Evolutionary conservation across 2,329 filamentous ascomycete genomes (phyloP).

Genomic region (Ramichloridium luteum): DNA sequence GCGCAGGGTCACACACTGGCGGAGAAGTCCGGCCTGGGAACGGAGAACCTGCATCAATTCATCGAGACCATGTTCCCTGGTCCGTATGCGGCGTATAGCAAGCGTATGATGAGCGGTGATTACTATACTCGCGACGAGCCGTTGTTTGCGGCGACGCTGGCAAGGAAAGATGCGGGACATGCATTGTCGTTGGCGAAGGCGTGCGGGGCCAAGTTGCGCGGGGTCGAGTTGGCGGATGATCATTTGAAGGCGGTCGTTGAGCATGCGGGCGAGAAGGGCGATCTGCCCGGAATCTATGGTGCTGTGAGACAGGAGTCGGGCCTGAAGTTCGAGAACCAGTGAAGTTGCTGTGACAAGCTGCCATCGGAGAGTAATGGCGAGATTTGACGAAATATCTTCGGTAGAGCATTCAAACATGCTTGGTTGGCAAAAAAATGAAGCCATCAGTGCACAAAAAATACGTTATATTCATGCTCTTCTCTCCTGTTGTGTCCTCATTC

Average conservation of each 20-base stretch:
- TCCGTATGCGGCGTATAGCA: conserved; percentile 61
- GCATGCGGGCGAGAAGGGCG: conserved; percentile 56
- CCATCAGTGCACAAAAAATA: too few species aligned
- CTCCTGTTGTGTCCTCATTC: conserved; percentile 9
- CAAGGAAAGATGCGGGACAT: conserved; percentile 70
- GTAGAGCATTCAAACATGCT: too few species aligned
- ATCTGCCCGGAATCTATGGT: conserved; percentile 75
- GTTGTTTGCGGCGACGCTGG: conserved; percentile 72
- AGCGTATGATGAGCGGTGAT: conserved; percentile 61
- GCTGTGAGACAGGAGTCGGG: conserved; percentile 63
- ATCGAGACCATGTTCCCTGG: conserved; percentile 65
- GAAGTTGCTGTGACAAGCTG: too few species aligned
- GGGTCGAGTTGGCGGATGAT: conserved; percentile 53
- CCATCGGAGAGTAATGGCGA: neutral
- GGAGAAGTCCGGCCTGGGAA: conserved; percentile 67
- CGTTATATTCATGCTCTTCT: too few species aligned
- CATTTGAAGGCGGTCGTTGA: conserved; percentile 60
- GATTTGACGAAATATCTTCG: too few species aligned
- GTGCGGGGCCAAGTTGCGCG: conserved; percentile 50
- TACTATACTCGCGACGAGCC: conserved; percentile 66
- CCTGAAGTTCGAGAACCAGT: conserved; percentile 50
- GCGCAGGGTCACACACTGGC: conserved; percentile 67
- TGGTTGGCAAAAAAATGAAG: too few species aligned
- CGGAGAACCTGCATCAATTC: conserved; percentile 56
- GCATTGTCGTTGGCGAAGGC: conserved; percentile 53